Conservation (phyloP, 1,284 basidiomycete genomes). For the Leccinum huronense region DNA sequence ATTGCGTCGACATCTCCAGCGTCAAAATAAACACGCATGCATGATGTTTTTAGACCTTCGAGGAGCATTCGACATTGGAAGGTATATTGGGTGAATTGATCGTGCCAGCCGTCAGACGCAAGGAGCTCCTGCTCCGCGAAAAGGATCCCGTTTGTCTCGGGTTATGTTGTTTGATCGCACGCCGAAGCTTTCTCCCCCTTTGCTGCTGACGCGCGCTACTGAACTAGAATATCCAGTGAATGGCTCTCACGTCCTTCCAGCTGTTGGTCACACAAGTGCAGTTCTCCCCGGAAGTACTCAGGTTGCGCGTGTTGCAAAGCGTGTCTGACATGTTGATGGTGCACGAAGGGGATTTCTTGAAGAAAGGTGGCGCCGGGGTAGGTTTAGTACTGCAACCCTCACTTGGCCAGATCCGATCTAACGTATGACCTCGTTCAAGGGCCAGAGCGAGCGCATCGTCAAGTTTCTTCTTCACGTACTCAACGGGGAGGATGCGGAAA, state of each 20-base stretch:
- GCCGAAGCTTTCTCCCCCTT: constrained; percentile 39
- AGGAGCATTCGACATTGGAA: constrained; percentile 92
- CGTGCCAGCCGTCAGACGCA: constrained; percentile 86
- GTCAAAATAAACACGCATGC: constrained; percentile 1
- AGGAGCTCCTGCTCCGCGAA: constrained; percentile 81
- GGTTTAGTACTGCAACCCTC: neutral
- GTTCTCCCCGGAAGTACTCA: constrained; percentile 73
- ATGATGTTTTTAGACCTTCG: constrained; percentile 60
- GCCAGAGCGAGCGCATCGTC: constrained; percentile 66
- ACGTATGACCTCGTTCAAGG: neutral
- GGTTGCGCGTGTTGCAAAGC: constrained; percentile 80
- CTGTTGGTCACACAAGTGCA: constrained; percentile 88
- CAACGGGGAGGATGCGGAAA: constrained; percentile 72
- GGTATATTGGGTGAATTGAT: constrained; percentile 90
- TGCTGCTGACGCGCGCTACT: neutral
- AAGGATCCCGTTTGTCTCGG: constrained; percentile 86
- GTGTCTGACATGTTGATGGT: constrained; percentile 92
- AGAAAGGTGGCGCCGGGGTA: constrained; percentile 53
- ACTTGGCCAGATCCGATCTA: neutral
- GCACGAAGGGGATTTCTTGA: constrained; percentile 79
- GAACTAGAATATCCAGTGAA: constrained; percentile 52
- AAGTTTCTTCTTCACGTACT: constrained; percentile 77
- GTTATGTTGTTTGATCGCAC: constrained; percentile 88
- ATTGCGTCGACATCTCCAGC: constrained; percentile 39
- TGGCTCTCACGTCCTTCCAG: constrained; percentile 89